Evolutionary conservation across 2,329 filamentous ascomycete species (phyloP), one percentile per base, ranked within the genome.

Genomic region (Ceratocystis variospora): DNA sequence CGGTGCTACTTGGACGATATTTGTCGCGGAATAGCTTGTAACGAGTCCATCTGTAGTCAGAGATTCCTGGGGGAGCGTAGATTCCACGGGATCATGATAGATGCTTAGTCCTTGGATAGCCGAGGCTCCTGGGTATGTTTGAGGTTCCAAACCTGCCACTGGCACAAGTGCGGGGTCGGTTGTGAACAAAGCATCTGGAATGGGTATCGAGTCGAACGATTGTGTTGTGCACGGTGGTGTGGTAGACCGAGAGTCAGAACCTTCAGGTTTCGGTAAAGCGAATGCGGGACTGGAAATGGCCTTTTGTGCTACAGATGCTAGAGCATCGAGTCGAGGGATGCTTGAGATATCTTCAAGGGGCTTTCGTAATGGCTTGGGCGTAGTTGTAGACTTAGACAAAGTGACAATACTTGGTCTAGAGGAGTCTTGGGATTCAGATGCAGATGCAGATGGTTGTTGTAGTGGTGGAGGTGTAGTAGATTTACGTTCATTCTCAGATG

Each of bases 291-390:
- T 63, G 19, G 28, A n/a, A 17, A 63, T 50, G 28, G 62, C 62
- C 25, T 63, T 48, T 19, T 37, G 62, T n/a, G 62, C 62, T 12
- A 50, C 31, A 53, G 28, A 63, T n/a, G 62, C 62, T 22, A 63
- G 45, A 3, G 46, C 19, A 41, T 53, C 28, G 17, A 63, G 46
- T 8, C 28, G 22, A 37, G 62, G 46, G 17, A 15, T 31, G 5
- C 28, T 2, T 44, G 62, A 19, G 8, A 46, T 57, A 22, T 57
- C 46, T 41, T 44, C 46, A 15, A 41, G 31, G 22, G 46, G 19
- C 6, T 46, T 62, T 7, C 61, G 41, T n/a, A 4, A 15, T 5
- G 33, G 31, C 8, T 61, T 44, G n/a, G 33, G 57, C 0, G 57
- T 37, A n/a, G 10, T 17, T 1, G 59, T 25, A 45, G 59, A 53